Evolutionary conservation across 2,329 filamentous ascomycete genomes (phyloP).

Genomic region (Cladobotryum mycophilum): DNA sequence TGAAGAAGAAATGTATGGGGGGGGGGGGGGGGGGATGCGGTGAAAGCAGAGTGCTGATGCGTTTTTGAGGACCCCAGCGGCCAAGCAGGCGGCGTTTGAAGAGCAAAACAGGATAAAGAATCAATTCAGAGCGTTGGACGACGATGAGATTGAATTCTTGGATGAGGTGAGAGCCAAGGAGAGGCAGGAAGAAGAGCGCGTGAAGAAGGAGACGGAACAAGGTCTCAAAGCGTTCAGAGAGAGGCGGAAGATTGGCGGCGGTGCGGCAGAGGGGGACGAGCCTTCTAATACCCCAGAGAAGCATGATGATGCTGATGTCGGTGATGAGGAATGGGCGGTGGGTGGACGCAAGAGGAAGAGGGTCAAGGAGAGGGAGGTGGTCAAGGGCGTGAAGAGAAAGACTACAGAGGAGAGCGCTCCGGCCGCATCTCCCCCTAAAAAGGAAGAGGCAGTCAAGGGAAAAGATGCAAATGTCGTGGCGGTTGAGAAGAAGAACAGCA

Average conservation of each 20-base stretch:
- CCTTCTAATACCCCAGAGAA: slow-evolving; percentile 14
- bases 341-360: slow-evolving; percentile 33
- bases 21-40: too few species aligned
- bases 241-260: slow-evolving; percentile 35
- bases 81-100: slow-evolving; percentile 77
- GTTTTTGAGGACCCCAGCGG: slow-evolving; percentile 41
- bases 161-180: slow-evolving; percentile 49
- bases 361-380: slow-evolving; percentile 28
- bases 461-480: slow-evolving; percentile 6
- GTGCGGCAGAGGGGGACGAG: slow-evolving; percentile 11
- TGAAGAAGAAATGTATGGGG: too few species aligned
- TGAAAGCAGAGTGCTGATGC: neutral
- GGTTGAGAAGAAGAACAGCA: slow-evolving; percentile 3
- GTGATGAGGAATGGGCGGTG: slow-evolving; percentile 27
- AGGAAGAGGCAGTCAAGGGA: slow-evolving; percentile 11
- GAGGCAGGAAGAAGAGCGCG: slow-evolving; percentile 47
- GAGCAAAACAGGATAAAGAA: slow-evolving; percentile 65
- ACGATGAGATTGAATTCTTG: slow-evolving; percentile 73
- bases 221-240: slow-evolving; percentile 50
- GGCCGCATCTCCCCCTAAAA: neutral
- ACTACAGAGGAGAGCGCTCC: slow-evolving; percentile 11
- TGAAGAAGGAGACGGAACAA: slow-evolving; percentile 50
- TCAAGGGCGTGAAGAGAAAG: slow-evolving; percentile 26
- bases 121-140: slow-evolving; percentile 71
- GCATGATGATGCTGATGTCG: slow-evolving; percentile 12